Percentiles rank a stretch among this genome's conserved stretches.
These are phyloP conservation scores for Fraxinus excelsior DNA, from an alignment of 257 asterid species.

Conservation along the genomic window DNA sequence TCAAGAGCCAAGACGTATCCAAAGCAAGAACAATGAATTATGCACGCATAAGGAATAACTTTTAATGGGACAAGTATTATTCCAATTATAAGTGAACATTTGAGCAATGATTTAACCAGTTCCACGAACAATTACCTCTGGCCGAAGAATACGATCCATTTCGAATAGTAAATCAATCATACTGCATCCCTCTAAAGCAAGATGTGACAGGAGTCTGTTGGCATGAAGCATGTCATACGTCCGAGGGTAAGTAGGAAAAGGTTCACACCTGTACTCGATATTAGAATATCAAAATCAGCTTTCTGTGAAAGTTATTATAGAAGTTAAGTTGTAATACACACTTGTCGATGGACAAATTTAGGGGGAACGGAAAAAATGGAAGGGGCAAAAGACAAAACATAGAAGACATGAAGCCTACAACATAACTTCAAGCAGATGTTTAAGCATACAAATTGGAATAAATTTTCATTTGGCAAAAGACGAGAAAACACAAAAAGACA, in stretches of 20 bases:
- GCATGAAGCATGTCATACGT: conserved; percentile 92
- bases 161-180: conserved; percentile 60
- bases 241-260: conserved; percentile 96
- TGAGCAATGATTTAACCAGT: not conserved
- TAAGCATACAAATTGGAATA: not conserved
- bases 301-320: not conserved
- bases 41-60: not conserved
- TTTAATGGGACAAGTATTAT: not conserved
- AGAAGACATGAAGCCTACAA: not conserved
- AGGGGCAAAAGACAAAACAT: not conserved
- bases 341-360: not conserved
- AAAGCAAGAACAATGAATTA: conserved; percentile 2
- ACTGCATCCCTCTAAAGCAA: conserved; percentile 59
- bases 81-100: not conserved
- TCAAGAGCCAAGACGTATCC: not conserved
- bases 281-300: conserved; percentile 13
- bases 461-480: not conserved
- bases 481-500: not conserved
- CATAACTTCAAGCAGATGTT: not conserved
- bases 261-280: conserved; percentile 71
- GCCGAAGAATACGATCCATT: conserved; percentile 94
- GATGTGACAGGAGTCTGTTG: conserved; percentile 67
- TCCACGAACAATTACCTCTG: conserved; percentile 63
- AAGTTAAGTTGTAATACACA: not conserved
- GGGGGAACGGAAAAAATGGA: not conserved